A percentile compares a stretch with the other conserved stretches of the same genome.
Evolutionary conservation across 306 rosid genomes (phyloP).

Genomic region (Acmispon strigosus): DNA sequence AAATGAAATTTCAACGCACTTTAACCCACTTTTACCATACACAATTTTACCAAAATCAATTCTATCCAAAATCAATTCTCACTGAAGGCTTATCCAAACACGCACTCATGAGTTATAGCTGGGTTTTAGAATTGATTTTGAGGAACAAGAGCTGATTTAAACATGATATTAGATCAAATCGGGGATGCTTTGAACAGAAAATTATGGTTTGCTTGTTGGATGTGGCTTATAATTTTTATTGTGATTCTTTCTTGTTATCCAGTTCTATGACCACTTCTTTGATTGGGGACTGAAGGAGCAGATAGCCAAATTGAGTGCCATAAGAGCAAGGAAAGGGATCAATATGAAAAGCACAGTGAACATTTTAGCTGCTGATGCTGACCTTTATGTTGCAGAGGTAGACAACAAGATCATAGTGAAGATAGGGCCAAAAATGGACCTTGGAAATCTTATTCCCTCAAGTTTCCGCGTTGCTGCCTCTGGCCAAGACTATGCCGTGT

Average conservation of each 20-base stretch:
- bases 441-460: slow-evolving; percentile 55
- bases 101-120: too few species aligned
- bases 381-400: slow-evolving; percentile 53
- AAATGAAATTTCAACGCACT: too few species aligned
- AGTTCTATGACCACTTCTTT: slow-evolving; percentile 77
- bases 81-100: too few species aligned
- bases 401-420: slow-evolving; percentile 59
- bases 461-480: slow-evolving; percentile 37
- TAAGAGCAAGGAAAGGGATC: slow-evolving; percentile 55
- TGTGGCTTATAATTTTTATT: neutral
- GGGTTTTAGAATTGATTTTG: too few species aligned
- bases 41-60: too few species aligned
- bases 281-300: slow-evolving; percentile 64
- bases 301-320: slow-evolving; percentile 32
- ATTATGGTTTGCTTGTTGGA: neutral
- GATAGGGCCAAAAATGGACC: slow-evolving; percentile 52
- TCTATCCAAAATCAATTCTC: too few species aligned
- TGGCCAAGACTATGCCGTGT: slow-evolving; percentile 61
- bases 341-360: slow-evolving; percentile 37
- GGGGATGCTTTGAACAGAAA: neutral
- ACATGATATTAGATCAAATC: neutral
- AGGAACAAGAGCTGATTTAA: too few species aligned
- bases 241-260: slow-evolving; percentile 2
- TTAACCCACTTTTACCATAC: too few species aligned
- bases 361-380: slow-evolving; percentile 54